These are phyloP conservation scores for Solanum piurae DNA, from an alignment of 257 asterid genomes.

Conservation along the genomic window DNA sequence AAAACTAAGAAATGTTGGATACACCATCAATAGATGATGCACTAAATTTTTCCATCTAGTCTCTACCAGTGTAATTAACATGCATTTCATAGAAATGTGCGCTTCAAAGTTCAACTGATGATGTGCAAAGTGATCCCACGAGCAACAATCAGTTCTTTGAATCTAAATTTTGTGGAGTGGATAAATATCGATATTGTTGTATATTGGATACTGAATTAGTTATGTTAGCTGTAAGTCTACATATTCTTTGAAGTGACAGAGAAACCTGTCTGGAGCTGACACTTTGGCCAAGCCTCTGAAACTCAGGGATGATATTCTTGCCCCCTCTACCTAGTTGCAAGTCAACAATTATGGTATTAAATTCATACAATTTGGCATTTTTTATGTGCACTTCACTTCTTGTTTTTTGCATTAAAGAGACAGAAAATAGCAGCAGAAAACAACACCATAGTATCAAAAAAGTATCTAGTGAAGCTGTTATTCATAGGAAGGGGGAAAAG, in stretches of 20 bases:
- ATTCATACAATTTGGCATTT: neutral
- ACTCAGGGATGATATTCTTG: neutral
- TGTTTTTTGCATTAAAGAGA: neutral
- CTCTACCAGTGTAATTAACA: neutral
- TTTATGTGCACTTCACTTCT: neutral
- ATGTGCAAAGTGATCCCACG: neutral
- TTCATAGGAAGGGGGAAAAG: neutral
- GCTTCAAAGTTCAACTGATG: neutral
- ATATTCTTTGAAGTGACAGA: neutral
- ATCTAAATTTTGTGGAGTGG: neutral
- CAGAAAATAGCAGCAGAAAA: neutral
- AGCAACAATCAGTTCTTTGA: neutral
- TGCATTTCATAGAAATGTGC: neutral
- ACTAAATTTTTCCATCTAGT: neutral
- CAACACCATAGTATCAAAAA: neutral
- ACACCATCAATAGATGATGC: neutral
- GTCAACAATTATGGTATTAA: neutral
- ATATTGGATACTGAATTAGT: neutral
- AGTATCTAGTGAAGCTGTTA: neutral
- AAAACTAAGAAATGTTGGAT: neutral
- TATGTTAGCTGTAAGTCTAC: neutral
- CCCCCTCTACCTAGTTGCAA: neutral
- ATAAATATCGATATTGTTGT: neutral
- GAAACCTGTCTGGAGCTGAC: neutral
- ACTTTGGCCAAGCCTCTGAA: neutral